phyloP scores from a whole-genome alignment of 495 filamentous ascomycete genomes.

The Lophium mytilinum region DNA sequence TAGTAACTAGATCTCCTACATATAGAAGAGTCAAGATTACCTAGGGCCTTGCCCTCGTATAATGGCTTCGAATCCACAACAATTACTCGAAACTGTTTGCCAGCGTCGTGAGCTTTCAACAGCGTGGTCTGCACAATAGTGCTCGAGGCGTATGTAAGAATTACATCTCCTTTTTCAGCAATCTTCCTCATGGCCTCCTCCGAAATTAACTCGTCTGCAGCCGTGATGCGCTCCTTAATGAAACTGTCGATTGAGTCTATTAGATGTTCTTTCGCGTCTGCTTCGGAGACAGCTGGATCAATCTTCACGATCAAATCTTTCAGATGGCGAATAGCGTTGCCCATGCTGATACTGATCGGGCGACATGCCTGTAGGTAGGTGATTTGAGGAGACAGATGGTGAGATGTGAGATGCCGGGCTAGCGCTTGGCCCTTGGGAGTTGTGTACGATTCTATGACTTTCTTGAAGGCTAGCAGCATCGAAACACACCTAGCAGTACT shows the following conservation, averaged over 20 bases:
- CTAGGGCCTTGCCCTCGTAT: constrained; percentile 67
- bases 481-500: constrained; percentile 83
- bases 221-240: constrained; percentile 79
- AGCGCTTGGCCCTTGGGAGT: constrained; percentile 78
- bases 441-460: constrained; percentile 88
- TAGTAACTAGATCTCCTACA: no score
- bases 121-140: constrained; percentile 76
- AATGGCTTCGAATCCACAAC: constrained; percentile 77
- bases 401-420: constrained; percentile 82
- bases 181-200: constrained; percentile 66
- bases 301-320: constrained; percentile 82
- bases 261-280: constrained; percentile 65
- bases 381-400: constrained; percentile 87
- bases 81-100: constrained; percentile 71
- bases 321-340: constrained; percentile 89
- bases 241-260: constrained; percentile 79
- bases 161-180: constrained; percentile 60
- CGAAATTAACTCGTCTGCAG: constrained; percentile 79
- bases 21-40: no score
- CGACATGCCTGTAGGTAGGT: constrained; percentile 87
- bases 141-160: constrained; percentile 85
- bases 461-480: constrained; percentile 80
- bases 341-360: constrained; percentile 86
- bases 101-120: constrained; percentile 56
- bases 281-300: constrained; percentile 71